These are phyloP conservation scores for Berberis vulgaris DNA, from an alignment of 164 flowering plant genomes.

Conservation along the genomic window DNA sequence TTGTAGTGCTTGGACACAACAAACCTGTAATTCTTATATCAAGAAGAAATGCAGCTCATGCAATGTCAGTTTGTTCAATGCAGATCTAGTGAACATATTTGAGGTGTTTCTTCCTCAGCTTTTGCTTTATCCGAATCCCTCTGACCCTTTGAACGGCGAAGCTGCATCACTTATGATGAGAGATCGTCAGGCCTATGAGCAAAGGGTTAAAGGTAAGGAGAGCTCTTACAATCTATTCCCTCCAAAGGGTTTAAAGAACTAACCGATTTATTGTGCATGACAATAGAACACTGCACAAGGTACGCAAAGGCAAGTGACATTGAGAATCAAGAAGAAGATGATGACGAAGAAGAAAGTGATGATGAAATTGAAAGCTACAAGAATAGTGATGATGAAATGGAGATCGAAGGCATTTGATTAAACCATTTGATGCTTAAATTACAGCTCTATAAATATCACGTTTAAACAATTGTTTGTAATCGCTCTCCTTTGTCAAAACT, in stretches of 20 bases:
- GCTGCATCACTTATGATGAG: conserved; percentile 65
- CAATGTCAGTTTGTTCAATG: too few relatives aligned
- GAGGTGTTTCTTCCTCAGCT: conserved; percentile 25
- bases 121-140: conserved; percentile 25
- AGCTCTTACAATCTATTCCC: background rate
- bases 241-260: too few relatives aligned
- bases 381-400: conserved; percentile 36
- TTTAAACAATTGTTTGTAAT: conserved; percentile 3
- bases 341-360: conserved; percentile 16
- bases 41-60: background rate
- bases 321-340: conserved; percentile 37
- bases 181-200: conserved; percentile 40
- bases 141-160: conserved; percentile 63
- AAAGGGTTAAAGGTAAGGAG: conserved; percentile 44
- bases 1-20: too few relatives aligned
- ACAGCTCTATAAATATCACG: conserved; percentile 9
- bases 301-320: conserved; percentile 50
- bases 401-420: conserved; percentile 14
- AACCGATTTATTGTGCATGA: background rate
- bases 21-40: too few relatives aligned
- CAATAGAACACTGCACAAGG: conserved; percentile 20
- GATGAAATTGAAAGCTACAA: conserved; percentile 14
- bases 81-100: conserved; percentile 22
- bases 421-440: background rate
- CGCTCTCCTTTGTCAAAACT: background rate